Evolutionary conservation across 2,329 filamentous ascomycete genomes (phyloP), one percentile per base, ranked within the genome.

Genomic region (Blumeriella jaapii): DNA sequence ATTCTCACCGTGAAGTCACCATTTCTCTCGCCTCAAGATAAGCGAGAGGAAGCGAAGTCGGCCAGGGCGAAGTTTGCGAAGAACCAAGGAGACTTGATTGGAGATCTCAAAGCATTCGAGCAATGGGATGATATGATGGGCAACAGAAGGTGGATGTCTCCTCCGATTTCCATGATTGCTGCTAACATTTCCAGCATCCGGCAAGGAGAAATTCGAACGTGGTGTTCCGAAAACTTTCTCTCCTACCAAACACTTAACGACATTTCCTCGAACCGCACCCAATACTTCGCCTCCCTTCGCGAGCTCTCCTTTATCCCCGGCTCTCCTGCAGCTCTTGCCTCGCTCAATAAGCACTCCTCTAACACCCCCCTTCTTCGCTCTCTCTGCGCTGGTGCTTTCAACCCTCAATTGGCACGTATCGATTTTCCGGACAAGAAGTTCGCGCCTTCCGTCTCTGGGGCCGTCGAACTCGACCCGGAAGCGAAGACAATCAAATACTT

Each of bases 401-500:
- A 64, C 25, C 91, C 91, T 0, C 89, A 96, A 59, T 76, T 95
- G 45, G 86, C 86, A 10, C 76, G 87, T 34, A 94, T 98, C 54
- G 80, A 86, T 46, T 84, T 95, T 48, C 91, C 91, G 0, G 85
- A 94, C 61, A 93, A 93, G 64, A 96, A 95, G 59, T 98, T 93
- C 58, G 82, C 83, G 9, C 76, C 78, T 22, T 85, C 83, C 2
- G 74, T 93, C 44, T 83, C 84, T 1, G 91, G 91, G 6, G 84
- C 91, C 0, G 83, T 96, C 1, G 89, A 91, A 56, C 68, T 95
- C 5, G 91, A 98, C 54, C 89, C 89, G 0, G 89, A 96, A 59
- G 89, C 89, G 4, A 71, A 78, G 34, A 83, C 81, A 3, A 95
- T 98, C 60, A 91, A 86, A 56, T 98, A 87, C 62, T 96, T 85